Evolutionary conservation across 208 protist species (phyloP), one percentile per base, ranked within the genome.

Genomic region (Trypanosoma grayi): DNA sequence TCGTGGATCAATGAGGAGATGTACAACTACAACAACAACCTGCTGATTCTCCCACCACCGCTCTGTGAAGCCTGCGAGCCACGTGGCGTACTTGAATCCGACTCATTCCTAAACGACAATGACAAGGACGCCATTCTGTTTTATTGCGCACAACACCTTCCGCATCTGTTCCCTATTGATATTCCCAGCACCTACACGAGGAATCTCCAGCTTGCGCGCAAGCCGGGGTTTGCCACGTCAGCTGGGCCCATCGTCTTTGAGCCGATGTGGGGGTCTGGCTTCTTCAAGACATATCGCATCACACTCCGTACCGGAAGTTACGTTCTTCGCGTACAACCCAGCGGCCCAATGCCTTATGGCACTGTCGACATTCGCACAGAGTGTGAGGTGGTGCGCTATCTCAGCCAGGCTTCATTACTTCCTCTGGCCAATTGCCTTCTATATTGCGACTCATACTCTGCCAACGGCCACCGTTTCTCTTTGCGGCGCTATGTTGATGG

Each of bases 1-100:
- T 91, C 84, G 37, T 91, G 84, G 84, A 76, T 91, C 18, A 63
- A 70, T 40, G 78, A 85, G 56, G 84, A 91, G 79, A 69, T 91
- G 55, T 39, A 81, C 60, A 77, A 91, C 62, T 83, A 73, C 47
- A 81, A 85, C 59, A 70, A 78, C 58, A 91, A 91, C 37, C 73
- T 91, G 9, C 71, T 91, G 37, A 84, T 83, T 55, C 66, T 84
- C 46, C 73, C 79, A 1, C 81, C 84, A 8, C 84, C 84, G 9
- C 73, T 60, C 16, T 79, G 77, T 52, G 74, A 83, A 13, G 24
- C 65, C 2, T 85, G 70, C 55, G 66, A 52, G 2, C 58, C 71
- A 4, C 79, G 80, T 11, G 60, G 46, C 34, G 30, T 61, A 0
- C 54, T 63, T 13, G 71, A 85, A 53, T 71, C 50, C 30, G 56